phyloP scores from a whole-genome alignment of 805 yeast species.

The Candida morakotiae region DNA sequence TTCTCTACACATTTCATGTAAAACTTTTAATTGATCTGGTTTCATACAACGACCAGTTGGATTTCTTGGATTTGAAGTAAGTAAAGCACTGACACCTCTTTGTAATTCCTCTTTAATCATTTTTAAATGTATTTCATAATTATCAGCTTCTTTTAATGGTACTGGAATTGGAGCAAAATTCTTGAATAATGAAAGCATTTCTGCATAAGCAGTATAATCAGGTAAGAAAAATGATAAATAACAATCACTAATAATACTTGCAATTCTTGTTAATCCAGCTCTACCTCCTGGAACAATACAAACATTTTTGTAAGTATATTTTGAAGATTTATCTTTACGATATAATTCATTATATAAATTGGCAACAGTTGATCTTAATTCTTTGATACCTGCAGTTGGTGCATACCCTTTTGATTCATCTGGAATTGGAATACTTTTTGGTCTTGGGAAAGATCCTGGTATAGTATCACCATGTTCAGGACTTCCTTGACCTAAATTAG shows the following conservation, averaged over 20 bases:
- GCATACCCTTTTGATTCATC: constrained; percentile 53
- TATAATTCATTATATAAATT: constrained; percentile 52
- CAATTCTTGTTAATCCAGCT: constrained; percentile 59
- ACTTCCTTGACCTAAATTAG: constrained; percentile 62
- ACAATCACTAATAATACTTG: constrained; percentile 56
- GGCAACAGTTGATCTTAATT: constrained; percentile 55
- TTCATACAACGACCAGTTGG: constrained; percentile 57
- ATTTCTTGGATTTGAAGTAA: constrained; percentile 60
- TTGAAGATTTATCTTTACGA: constrained; percentile 44
- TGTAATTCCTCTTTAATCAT: constrained; percentile 48
- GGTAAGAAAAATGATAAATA: constrained; percentile 58
- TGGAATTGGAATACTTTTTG: constrained; percentile 43
- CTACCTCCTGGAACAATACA: constrained; percentile 65
- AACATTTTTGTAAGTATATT: constrained; percentile 57
- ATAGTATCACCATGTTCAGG: constrained; percentile 59
- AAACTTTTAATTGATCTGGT: constrained; percentile 40
- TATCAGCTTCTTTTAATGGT: constrained; percentile 53
- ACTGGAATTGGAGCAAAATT: constrained; percentile 63
- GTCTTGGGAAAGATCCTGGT: constrained; percentile 55
- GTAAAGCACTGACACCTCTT: constrained; percentile 55
- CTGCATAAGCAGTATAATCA: constrained; percentile 63
- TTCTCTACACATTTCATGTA: constrained; percentile 51
- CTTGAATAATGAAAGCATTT: constrained; percentile 58
- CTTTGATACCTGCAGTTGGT: constrained; percentile 55
- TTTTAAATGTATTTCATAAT: constrained; percentile 52